phyloP scores from a whole-genome alignment of 1,139 yeast genomes.

The Scheffersomyces titani region DNA sequence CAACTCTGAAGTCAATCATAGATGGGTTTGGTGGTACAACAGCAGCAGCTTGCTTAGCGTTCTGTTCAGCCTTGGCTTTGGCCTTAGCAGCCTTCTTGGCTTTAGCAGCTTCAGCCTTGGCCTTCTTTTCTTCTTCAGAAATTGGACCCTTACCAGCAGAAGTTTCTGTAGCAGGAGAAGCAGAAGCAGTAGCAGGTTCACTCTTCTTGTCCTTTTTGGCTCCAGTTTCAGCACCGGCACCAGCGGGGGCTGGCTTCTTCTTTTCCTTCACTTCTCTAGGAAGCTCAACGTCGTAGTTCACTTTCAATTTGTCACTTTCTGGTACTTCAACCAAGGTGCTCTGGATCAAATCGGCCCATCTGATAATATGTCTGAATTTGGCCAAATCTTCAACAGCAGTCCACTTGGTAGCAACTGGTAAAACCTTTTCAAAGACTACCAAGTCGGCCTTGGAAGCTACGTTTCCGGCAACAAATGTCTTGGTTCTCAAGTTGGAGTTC shows the following conservation, averaged over 20 bases:
- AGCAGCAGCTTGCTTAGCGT: constrained; percentile 51
- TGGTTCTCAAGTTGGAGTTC: constrained; percentile 67
- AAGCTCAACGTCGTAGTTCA: constrained; percentile 62
- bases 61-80: constrained; percentile 64
- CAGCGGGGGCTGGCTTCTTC: constrained; percentile 40
- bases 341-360: constrained; percentile 92
- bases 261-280: constrained; percentile 58
- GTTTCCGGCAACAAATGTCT: constrained; percentile 70
- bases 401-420: constrained; percentile 62
- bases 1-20: constrained; percentile 89
- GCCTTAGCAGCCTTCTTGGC: constrained; percentile 76
- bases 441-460: constrained; percentile 69
- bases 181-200: constrained; percentile 16
- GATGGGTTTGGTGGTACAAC: constrained; percentile 73
- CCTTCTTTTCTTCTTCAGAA: constrained; percentile 63
- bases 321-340: constrained; percentile 59
- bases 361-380: constrained; percentile 72
- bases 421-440: constrained; percentile 62
- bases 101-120: constrained; percentile 60
- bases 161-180: constrained; percentile 10
- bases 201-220: constrained; percentile 11
- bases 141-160: constrained; percentile 21
- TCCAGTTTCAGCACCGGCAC: constrained; percentile 7
- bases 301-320: constrained; percentile 49
- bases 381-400: constrained; percentile 54